Conservation (phyloP, 257 asterid genomes). For the Scutellaria barbata region DNA sequence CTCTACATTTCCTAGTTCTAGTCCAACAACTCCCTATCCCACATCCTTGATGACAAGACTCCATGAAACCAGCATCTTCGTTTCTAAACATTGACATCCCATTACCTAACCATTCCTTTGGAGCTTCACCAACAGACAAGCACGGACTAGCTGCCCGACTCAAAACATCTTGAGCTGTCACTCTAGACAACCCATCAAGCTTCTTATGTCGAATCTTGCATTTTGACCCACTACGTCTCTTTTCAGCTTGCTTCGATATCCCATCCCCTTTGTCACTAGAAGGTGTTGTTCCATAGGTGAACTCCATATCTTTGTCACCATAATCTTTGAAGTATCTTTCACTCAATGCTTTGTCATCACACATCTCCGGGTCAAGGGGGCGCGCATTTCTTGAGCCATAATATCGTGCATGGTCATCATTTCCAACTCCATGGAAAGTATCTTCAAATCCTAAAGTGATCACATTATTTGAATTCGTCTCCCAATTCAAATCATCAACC, state of each 20-base stretch:
- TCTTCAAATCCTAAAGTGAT: constrained; percentile 55
- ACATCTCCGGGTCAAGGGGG: too few relatives aligned
- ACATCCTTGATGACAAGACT: constrained; percentile 68
- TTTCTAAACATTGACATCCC: constrained; percentile 44
- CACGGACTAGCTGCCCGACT: constrained; percentile 48
- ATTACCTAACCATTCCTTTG: constrained; percentile 13
- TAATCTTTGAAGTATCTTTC: constrained; percentile 42
- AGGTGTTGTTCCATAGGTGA: too few relatives aligned
- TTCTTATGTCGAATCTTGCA: constrained; percentile 35
- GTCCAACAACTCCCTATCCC: constrained; percentile 84
- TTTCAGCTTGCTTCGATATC: constrained; percentile 39
- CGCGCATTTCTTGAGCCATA: too few relatives aligned
- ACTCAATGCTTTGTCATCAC: too few relatives aligned
- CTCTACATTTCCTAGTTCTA: constrained; percentile 53
- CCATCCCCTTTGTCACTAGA: too few relatives aligned
- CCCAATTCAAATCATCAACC: constrained; percentile 74
- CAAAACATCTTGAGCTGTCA: constrained; percentile 52
- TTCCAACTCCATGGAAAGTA: constrained; percentile 31
- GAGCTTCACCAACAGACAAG: constrained; percentile 46
- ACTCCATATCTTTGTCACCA: constrained; percentile 38
- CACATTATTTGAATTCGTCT: constrained; percentile 58
- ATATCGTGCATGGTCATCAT: not conserved
- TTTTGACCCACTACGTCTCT: constrained; percentile 10
- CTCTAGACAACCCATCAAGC: constrained; percentile 44
- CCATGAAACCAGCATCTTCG: constrained; percentile 55